These are phyloP conservation scores for Xylaria sp. DNA, from an alignment of 2,329 filamentous ascomycete genomes.

Conservation along the genomic window DNA sequence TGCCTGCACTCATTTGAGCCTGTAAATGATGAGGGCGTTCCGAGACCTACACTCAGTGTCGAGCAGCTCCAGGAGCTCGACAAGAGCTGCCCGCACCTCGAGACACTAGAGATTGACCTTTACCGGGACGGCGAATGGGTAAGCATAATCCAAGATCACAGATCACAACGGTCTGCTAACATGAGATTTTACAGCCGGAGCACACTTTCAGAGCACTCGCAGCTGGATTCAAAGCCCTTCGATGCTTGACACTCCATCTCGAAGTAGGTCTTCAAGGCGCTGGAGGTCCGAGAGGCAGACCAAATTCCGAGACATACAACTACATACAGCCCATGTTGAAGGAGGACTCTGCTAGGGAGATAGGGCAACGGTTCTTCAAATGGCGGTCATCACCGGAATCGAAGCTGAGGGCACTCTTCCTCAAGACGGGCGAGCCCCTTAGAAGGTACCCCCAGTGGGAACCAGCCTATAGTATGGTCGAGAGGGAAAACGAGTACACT, in stretches of 20 bases:
- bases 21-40: too few species aligned
- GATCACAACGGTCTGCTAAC: not conserved
- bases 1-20: conserved; percentile 29
- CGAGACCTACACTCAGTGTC: conserved; percentile 5
- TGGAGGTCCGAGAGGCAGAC: not conserved
- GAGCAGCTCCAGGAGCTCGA: conserved; percentile 29
- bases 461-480: not conserved
- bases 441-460: conserved; percentile 29
- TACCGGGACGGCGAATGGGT: conserved; percentile 30
- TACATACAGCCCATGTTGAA: conserved; percentile 14
- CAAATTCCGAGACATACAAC: not conserved
- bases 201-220: conserved; percentile 13
- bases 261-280: conserved; percentile 14
- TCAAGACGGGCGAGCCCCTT: conserved; percentile 29
- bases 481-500: not conserved
- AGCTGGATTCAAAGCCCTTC: conserved; percentile 23
- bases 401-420: conserved; percentile 13
- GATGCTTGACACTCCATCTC: conserved; percentile 23
- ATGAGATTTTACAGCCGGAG: conserved; percentile 11
- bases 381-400: conserved; percentile 14
- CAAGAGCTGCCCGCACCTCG: conserved; percentile 24
- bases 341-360: conserved; percentile 15
- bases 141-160: not conserved
- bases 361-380: conserved; percentile 23
- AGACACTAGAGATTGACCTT: conserved; percentile 32